Percentiles rank a stretch among this genome's conserved stretches.
Evolutionary conservation across 768 basidiomycete species (phyloP).

Genomic region (Rhodosporidiobolus odoratus): DNA sequence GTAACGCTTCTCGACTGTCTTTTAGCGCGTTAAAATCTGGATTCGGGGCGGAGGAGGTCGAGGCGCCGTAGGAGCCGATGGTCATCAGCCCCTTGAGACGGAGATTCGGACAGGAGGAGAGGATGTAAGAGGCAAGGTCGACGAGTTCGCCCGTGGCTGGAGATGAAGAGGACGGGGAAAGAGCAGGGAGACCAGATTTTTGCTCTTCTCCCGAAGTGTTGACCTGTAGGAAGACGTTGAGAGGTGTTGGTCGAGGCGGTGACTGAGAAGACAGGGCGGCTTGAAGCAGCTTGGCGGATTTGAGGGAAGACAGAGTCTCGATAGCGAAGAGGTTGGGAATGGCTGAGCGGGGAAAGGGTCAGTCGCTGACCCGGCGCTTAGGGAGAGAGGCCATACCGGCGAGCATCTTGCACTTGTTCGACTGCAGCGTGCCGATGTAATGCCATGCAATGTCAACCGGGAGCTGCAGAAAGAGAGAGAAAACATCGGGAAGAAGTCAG

Average conservation of each 20-base stretch:
- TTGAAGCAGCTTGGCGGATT: constrained; percentile 72
- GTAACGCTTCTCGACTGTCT: constrained; percentile 19
- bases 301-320: constrained; percentile 77
- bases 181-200: constrained; percentile 77
- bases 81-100: constrained; percentile 88
- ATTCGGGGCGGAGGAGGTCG: constrained; percentile 53
- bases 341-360: constrained; percentile 50
- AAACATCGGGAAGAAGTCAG: not conserved
- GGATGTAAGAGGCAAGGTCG: constrained; percentile 64
- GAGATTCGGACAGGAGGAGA: constrained; percentile 67
- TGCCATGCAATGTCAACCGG: constrained; percentile 88
- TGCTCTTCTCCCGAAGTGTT: constrained; percentile 90
- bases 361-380: not conserved
- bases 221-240: constrained; percentile 82
- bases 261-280: constrained; percentile 63
- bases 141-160: constrained; percentile 54
- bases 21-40: constrained; percentile 63
- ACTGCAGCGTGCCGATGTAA: constrained; percentile 89
- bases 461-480: constrained; percentile 58
- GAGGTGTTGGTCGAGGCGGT: constrained; percentile 72
- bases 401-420: constrained; percentile 85
- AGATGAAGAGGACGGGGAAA: constrained; percentile 43
- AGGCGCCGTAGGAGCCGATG: constrained; percentile 76
- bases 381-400: constrained; percentile 56
- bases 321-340: constrained; percentile 80